Conservation (phyloP, 768 basidiomycete species). For the Hypsizygus marmoreus region DNA sequence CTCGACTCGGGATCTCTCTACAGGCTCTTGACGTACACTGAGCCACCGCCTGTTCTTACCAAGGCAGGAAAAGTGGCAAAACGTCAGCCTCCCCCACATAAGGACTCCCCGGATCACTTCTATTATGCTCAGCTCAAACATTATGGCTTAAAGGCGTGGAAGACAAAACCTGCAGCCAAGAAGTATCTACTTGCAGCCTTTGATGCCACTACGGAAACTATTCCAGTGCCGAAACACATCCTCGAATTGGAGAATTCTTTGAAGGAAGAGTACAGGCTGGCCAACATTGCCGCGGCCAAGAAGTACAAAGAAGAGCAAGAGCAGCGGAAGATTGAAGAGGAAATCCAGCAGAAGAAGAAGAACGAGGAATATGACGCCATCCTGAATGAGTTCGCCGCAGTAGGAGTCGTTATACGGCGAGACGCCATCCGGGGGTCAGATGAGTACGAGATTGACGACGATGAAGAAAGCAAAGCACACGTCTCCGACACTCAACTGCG, state of each 20-base stretch:
- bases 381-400: slow-evolving; percentile 14
- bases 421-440: not conserved
- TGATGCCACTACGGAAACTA: slow-evolving; percentile 9
- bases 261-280: slow-evolving; percentile 21
- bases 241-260: slow-evolving; percentile 21
- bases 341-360: slow-evolving; percentile 2
- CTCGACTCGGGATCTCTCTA: slow-evolving; percentile 20
- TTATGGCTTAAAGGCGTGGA: slow-evolving; percentile 28
- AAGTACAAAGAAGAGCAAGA: slow-evolving; percentile 13
- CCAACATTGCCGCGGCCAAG: slow-evolving; percentile 18
- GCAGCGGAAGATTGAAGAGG: not conserved
- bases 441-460: not conserved
- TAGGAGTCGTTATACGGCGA: slow-evolving; percentile 5
- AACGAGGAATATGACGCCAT: slow-evolving; percentile 12
- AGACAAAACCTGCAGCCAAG: slow-evolving; percentile 26
- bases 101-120: slow-evolving; percentile 24
- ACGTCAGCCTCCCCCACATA: slow-evolving; percentile 22
- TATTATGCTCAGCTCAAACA: slow-evolving; percentile 29
- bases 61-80: slow-evolving; percentile 29
- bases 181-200: slow-evolving; percentile 26
- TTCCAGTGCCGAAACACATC: slow-evolving; percentile 23
- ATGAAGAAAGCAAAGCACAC: not conserved
- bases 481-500: slow-evolving; percentile 5
- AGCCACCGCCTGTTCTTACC: slow-evolving; percentile 24
- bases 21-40: slow-evolving; percentile 23